Conservation (phyloP, 169 alveolate genomes). For the Blepharisma undulans region DNA sequence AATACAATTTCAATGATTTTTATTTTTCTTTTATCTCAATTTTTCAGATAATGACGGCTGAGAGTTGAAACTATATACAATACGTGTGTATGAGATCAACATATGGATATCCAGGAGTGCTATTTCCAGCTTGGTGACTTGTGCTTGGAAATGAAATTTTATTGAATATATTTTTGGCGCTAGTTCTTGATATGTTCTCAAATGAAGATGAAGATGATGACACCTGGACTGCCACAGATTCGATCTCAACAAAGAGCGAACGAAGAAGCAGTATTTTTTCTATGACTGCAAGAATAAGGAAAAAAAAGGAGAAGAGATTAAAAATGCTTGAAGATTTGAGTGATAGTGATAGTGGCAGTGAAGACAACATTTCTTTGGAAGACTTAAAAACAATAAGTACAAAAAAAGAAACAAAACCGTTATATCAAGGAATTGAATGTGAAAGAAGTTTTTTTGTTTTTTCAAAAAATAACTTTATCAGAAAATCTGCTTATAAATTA, state of each 20-base stretch:
- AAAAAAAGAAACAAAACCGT: not conserved
- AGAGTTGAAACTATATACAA: conserved; percentile 74
- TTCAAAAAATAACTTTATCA: not conserved
- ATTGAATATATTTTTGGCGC: conserved; percentile 84
- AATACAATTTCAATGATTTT: conserved; percentile 63
- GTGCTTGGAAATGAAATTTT: conserved; percentile 85
- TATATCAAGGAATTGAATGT: not conserved
- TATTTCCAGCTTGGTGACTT: conserved; percentile 83
- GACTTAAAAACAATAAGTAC: not conserved
- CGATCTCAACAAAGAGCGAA: not conserved
- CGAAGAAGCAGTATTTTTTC: not conserved
- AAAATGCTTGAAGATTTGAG: not conserved
- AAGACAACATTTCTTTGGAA: not conserved
- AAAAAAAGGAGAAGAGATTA: conserved; percentile 39
- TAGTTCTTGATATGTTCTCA: conserved; percentile 73
- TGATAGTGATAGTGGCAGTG: not conserved
- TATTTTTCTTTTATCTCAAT: conserved; percentile 72
- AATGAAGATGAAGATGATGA: not conserved
- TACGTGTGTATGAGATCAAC: conserved; percentile 49
- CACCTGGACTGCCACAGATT: not conserved
- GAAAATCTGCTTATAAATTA: not conserved
- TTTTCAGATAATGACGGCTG: conserved; percentile 79
- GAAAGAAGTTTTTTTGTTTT: not conserved
- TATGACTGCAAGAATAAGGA: not conserved
- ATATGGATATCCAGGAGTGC: not conserved